Evolutionary conservation across 1,139 yeast genomes (phyloP), one percentile per base, ranked within the genome.

Genomic region (Suhomyces choctaworum): DNA sequence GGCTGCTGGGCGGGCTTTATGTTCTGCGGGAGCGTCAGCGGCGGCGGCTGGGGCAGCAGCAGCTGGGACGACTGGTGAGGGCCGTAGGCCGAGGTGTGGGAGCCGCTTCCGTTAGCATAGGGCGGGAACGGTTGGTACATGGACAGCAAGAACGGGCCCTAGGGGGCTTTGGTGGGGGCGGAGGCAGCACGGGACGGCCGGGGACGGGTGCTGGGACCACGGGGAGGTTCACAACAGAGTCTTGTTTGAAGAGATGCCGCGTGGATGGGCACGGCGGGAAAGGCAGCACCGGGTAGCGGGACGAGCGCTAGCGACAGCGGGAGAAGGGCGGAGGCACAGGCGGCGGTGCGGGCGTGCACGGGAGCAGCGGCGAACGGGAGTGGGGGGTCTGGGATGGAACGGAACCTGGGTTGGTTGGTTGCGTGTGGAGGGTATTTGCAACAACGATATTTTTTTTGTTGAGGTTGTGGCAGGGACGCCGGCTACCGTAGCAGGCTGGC

Each of bases 51-150:
- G 15, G 31, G 46, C 27, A 39, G 46, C 25, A 37, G 46, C 31
- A 36, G 43, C 29, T 41, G 42, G 10, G 28, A 14, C n/a, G 23
- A 16, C 21, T 14, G 34, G 11, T 31, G 34, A 11, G 29, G 9
- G 27, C 19, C 22, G 24, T 10, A 27, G 33, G 12, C 16, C 22
- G 28, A 14, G 29, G 5, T 19, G n/a, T 11, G 23, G 11, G 20
- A 7, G 26, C 19, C 21, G 4, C 22, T 16, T 16, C 28, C 32
- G 21, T 35, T 44, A 25, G 37, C 41, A 34, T 38, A 41, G 22
- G 36, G 38, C 20, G 48, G 45, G 16, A 37, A 40, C 17, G 53
- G 51, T 29, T 42, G 50, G 37, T 49, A 49, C 53, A 49, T 33
- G 27, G 32, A 27, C 17, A 8, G 20, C 20, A 6, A 17, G 20